Evolutionary conservation across 768 basidiomycete genomes (phyloP), one percentile per base, ranked within the genome.

Genomic region (Brasilioporus rufonigricans): DNA sequence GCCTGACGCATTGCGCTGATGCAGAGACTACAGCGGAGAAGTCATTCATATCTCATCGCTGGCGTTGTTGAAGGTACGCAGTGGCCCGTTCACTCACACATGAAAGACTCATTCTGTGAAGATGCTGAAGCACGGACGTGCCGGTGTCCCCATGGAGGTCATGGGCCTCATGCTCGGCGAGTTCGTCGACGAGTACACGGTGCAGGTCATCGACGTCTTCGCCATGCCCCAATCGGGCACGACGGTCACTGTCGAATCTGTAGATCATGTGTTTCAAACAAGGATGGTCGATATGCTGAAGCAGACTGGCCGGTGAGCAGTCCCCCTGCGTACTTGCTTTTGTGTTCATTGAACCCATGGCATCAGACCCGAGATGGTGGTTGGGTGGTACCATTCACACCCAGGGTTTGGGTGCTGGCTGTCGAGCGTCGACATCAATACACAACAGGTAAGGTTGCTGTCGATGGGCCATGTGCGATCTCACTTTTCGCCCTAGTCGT

Each of bases 341-440:
- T 26, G 27, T 32, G 43, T 50, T 45, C 48, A 52, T 48, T 44
- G 45, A 62, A 43, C 32, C 53, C 26, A 32, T n/a, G 46, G 45
- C 7, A 29, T 16, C 55, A 87, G 95, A 63, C 91, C 96, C 31
- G 97, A 98, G 77, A 91, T 89, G 86, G 97, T 98, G 6, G 97
- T 99, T 1, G 97, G 97, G 4, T 99, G 97, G 97, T 99, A 99
- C 68, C 97, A 99, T 74, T 98, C 97, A 36, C 97, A 99, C 78
- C 97, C 97, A 52, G 97, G 97, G 35, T 99, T 98, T 73, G 97
- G 97, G 5, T 99, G 97, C 71, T 99, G 97, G 97, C 77, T 99
- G 38, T 98, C 95, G 44, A 94, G 93, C 63, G 96, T 98, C 21
- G 97, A 99, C 75, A 94, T 98, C 68, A 97, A 98, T 74, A 99